Base-by-base conservation (phyloP, 2,329 filamentous ascomycete genomes). In the Aureobasidium mangrovei region DNA sequence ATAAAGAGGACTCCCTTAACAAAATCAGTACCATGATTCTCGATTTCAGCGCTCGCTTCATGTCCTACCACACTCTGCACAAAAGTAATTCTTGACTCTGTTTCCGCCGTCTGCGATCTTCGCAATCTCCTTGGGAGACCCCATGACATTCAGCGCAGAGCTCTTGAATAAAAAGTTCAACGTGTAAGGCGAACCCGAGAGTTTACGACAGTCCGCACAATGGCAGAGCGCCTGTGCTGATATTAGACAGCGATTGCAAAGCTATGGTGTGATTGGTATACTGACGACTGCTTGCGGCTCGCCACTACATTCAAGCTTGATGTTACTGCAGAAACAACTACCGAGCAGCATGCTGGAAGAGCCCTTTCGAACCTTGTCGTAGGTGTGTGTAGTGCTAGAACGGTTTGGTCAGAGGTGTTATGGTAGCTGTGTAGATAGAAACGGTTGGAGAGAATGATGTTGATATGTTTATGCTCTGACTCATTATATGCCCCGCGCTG, bases 11-110 rank as follows among this genome's bases (percentile, higher is more conserved):
- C 26, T 47, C n/a, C 52, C 52, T 54, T 81, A 4, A 42, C 3
- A 9, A 12, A 10, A n/a, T 18, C 18, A 51, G 3, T 3, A 18
- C 39, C 28, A 51, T 28, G 2, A n/a, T 24, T 8, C 32, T 7
- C 29, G 28, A 6, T 7, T 8, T 9, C 28, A 7, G 3, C 7
- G 1, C 9, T 12, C 2, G 12, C 9, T 4, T 18, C 10, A 41
- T 1, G n/a, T 78, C 36, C 70, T 74, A 6, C 81, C 81, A 60
- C 80, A 84, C 58, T 81, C 75, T 26, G 70, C 72, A 61, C 81
- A 84, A 70, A 84, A 83, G 65, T 76, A 67, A 51, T 74, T 76
- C 3, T 73, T 79, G 58, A 83, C 73, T 3, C 65, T 65, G 38
- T 78, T 77, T 27, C 80, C 80, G 10, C 69, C 72, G 60, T 80